Evolutionary conservation across 306 rosid genomes (phyloP).

Genomic region (Ammopiptanthus mongolicus): DNA sequence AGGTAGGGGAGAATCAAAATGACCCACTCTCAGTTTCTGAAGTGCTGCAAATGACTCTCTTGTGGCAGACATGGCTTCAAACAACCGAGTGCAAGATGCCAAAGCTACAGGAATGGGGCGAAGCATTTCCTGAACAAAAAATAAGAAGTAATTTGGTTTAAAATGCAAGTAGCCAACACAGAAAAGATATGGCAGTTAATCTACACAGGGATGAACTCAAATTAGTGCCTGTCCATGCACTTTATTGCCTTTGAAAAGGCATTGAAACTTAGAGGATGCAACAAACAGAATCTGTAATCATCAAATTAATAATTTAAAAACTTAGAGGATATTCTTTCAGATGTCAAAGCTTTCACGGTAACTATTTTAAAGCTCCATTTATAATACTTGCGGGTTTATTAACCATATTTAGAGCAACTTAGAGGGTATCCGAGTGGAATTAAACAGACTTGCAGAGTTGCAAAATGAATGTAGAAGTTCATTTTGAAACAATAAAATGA

Average conservation of each 20-base stretch:
- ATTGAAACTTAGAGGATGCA: background rate
- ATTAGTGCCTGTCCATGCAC: background rate
- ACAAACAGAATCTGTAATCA: background rate
- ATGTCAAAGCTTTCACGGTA: too few species aligned
- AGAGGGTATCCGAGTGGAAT: too few species aligned
- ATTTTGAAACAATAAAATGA: background rate
- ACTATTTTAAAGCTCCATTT: too few species aligned
- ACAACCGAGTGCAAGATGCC: conserved; percentile 91
- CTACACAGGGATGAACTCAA: background rate
- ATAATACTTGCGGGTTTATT: too few species aligned
- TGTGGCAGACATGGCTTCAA: conserved; percentile 98
- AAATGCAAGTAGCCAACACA: background rate
- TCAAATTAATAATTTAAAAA: background rate
- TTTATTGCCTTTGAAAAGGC: background rate
- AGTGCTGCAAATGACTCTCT: conserved; percentile 91
- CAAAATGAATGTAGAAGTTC: too few species aligned
- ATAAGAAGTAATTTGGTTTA: background rate
- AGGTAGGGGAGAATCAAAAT: conserved; percentile 38
- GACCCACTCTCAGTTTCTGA: conserved; percentile 76
- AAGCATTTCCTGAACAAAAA: conserved; percentile 73
- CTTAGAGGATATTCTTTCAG: background rate
- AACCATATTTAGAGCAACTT: too few species aligned
- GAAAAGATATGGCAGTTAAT: background rate
- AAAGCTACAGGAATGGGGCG: conserved; percentile 94
- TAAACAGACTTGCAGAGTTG: too few species aligned